Percentiles rank a stretch among this genome's conserved stretches.
Conservation (phyloP, 208 protist species). For the Acanthamoeba royreba region DNA sequence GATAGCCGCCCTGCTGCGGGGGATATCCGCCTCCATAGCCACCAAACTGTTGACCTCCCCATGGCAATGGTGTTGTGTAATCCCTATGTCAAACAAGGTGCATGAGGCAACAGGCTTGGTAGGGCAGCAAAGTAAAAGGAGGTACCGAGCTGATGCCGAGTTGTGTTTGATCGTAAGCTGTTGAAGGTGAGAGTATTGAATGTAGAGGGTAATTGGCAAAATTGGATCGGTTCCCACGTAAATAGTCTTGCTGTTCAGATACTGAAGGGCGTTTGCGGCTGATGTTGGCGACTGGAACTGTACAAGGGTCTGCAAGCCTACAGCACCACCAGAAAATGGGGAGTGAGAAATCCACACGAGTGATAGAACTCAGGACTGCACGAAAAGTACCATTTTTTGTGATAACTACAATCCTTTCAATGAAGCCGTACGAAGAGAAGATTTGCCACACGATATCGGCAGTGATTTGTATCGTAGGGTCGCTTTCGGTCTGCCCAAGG, state of each 20-base stretch:
- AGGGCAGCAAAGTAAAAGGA: neutral
- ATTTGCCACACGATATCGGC: constrained; percentile 36
- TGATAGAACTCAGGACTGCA: neutral
- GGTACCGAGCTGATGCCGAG: neutral
- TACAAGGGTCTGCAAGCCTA: neutral
- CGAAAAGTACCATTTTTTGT: neutral
- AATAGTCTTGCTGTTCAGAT: neutral
- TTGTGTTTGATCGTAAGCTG: constrained; percentile 7
- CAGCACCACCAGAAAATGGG: neutral
- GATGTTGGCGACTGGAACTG: neutral
- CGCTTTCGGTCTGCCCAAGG: neutral
- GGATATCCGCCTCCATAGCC: neutral
- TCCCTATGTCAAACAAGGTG: neutral
- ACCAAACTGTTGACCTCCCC: neutral
- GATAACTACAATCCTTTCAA: constrained; percentile 23
- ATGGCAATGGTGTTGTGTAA: neutral
- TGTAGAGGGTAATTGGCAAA: neutral
- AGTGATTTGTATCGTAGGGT: neutral
- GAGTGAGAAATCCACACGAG: neutral
- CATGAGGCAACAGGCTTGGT: neutral
- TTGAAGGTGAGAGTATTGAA: neutral
- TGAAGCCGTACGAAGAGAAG: constrained; percentile 22
- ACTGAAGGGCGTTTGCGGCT: neutral
- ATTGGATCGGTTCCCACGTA: constrained; percentile 5
- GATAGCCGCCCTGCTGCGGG: neutral